Base-by-base conservation (phyloP, 2,329 filamentous ascomycete species). In the Elsinoe australis region DNA sequence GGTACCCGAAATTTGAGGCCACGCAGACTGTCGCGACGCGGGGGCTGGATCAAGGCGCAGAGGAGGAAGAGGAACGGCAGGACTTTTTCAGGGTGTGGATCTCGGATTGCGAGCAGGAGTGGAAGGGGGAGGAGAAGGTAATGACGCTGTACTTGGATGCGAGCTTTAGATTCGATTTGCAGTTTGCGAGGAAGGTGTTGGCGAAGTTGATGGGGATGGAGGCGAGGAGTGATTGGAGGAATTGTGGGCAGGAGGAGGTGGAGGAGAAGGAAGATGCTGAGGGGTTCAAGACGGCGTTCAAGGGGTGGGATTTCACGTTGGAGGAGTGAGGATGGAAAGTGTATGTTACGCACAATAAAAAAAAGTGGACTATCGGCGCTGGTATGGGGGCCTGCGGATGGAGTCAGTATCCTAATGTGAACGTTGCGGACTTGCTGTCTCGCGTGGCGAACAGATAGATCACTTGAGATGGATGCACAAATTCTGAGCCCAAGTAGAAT, bases 201-300 rank as follows among this genome's bases (percentile, higher is more conserved):
- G 90, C 87, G 1, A 95, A 95, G 67, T 70, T 98, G 45, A 71
- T 98, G 44, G 79, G 80, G 2, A 67, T 96, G 36, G 87, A 95
- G 64, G 70, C 78, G 35, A 74, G 92, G n/a, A 69, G 83, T 46
- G 74, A 87, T 55, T 98, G 92, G 92, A 82, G 81, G 64, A 84
- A 94, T 56, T 90, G 87, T 55, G 76, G 74, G 24, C 89, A 96
- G 68, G 77, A 78, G 0, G 72, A 82, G 50, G 78, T 78, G 8
- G 87, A 95, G 56, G 92, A 96, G 69, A 80, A 76, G 48, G 72
- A 73, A 35, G 89, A 96, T 63, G 85, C 83, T 2, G 77, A 80
- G 47, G 78, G 76, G 7, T 94, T 96, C 66, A 88, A 90, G 58
- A 73, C 76, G 56, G 82, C 83, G 1, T 98, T 94, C 61, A 82